Conservation (phyloP, 305 asterid species). For the Plantago lanceolata region DNA sequence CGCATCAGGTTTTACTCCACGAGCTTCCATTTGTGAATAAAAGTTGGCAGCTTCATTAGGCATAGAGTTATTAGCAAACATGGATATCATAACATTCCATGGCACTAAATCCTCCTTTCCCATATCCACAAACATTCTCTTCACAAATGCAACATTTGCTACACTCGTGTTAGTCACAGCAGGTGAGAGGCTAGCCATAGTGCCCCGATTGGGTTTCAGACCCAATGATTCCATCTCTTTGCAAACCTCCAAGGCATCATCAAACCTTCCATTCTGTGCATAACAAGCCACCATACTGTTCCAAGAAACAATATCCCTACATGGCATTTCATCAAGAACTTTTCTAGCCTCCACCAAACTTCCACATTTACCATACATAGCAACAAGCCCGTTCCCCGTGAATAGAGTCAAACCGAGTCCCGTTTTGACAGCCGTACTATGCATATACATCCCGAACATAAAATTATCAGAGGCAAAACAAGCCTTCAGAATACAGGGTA, state of each 20-base stretch:
- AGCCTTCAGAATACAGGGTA: slow-evolving; percentile 75
- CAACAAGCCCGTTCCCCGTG: slow-evolving; percentile 64
- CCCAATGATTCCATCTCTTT: slow-evolving; percentile 55
- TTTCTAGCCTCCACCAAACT: slow-evolving; percentile 48
- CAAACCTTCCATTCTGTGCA: slow-evolving; percentile 58
- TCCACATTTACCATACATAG: slow-evolving; percentile 85
- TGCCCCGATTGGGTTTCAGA: slow-evolving; percentile 59
- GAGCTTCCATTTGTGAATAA: slow-evolving; percentile 55
- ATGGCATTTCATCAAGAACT: slow-evolving; percentile 54
- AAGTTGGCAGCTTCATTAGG: slow-evolving; percentile 57
- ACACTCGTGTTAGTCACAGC: slow-evolving; percentile 62
- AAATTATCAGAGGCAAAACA: slow-evolving; percentile 49
- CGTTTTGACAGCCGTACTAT: slow-evolving; percentile 48
- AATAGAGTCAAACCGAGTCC: slow-evolving; percentile 53
- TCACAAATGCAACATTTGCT: slow-evolving; percentile 55
- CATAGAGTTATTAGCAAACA: slow-evolving; percentile 60
- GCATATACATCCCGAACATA: slow-evolving; percentile 55
- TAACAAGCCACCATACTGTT: slow-evolving; percentile 69
- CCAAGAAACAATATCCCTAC: slow-evolving; percentile 69
- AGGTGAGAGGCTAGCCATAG: slow-evolving; percentile 88
- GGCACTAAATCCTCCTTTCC: slow-evolving; percentile 47
- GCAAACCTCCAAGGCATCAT: slow-evolving; percentile 66
- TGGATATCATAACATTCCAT: slow-evolving; percentile 83
- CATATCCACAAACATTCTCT: slow-evolving; percentile 56
- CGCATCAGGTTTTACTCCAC: slow-evolving; percentile 45